These are phyloP conservation scores for Chamaecrista fasciculata DNA, from an alignment of 306 rosid genomes.

Conservation along the genomic window DNA sequence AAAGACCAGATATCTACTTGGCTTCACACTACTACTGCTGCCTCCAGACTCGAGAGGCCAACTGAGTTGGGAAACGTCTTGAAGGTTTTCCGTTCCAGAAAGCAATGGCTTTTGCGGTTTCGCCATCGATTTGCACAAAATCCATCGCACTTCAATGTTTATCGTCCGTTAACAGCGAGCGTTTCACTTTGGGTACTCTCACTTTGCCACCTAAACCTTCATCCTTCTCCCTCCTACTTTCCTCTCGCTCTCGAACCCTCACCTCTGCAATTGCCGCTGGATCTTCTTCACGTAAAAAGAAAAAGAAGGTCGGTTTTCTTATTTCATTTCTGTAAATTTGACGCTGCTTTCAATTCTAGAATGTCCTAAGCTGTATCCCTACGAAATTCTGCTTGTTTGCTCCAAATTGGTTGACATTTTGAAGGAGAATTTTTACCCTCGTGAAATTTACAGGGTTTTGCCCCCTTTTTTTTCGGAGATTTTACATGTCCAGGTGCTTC, in stretches of 20 bases:
- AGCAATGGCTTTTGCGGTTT: constrained; percentile 47
- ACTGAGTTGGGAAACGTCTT: background rate
- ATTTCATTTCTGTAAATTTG: background rate
- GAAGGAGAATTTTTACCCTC: background rate
- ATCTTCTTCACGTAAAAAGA: constrained; percentile 43
- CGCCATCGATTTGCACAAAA: constrained; percentile 31
- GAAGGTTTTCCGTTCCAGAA: background rate
- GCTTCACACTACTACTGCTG: no score
- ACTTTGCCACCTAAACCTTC: constrained; percentile 41
- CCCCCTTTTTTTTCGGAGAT: no score
- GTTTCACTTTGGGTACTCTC: constrained; percentile 12
- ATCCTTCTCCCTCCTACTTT: constrained; percentile 38
- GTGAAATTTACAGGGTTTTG: background rate
- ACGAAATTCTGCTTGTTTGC: background rate
- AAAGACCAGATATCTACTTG: no score
- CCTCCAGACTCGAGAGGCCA: no score
- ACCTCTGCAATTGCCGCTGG: constrained; percentile 35
- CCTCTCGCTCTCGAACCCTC: constrained; percentile 45
- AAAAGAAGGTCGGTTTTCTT: constrained; percentile 45
- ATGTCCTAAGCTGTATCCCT: background rate
- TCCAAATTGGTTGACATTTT: background rate
- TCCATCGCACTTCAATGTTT: constrained; percentile 39
- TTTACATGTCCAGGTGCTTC: background rate
- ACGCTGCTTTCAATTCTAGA: background rate
- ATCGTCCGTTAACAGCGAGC: constrained; percentile 28